These are phyloP conservation scores for Aspergillus persii DNA, from an alignment of 2,329 filamentous ascomycete genomes.

Conservation along the genomic window DNA sequence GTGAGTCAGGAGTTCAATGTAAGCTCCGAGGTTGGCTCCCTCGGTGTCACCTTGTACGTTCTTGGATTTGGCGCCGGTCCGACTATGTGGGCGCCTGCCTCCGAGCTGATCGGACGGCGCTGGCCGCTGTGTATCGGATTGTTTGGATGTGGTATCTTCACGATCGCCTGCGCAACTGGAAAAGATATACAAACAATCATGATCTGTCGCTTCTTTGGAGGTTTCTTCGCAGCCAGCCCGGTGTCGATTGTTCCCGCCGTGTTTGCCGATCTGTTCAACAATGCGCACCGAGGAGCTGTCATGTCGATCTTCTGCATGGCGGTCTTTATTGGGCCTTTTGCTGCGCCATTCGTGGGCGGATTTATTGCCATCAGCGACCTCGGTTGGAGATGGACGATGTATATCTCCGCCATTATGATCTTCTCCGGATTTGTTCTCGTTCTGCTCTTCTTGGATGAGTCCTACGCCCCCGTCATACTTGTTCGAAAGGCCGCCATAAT, in stretches of 20 bases:
- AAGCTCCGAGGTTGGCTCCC: slow-evolving; percentile 41
- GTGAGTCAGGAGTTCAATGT: slow-evolving; percentile 53
- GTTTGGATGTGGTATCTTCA: slow-evolving; percentile 45
- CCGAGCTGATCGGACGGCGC: slow-evolving; percentile 60
- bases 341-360: slow-evolving; percentile 52
- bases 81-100: slow-evolving; percentile 61
- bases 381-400: slow-evolving; percentile 55
- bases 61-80: slow-evolving; percentile 60
- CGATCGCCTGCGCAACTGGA: slow-evolving; percentile 44
- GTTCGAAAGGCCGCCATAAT: slow-evolving; percentile 47
- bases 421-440: slow-evolving; percentile 43
- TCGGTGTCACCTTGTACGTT: slow-evolving; percentile 51
- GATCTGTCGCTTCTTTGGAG: slow-evolving; percentile 48
- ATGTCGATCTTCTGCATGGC: slow-evolving; percentile 53
- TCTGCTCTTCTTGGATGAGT: slow-evolving; percentile 51
- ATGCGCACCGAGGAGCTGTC: slow-evolving; percentile 41
- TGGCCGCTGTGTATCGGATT: slow-evolving; percentile 48
- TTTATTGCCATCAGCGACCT: slow-evolving; percentile 50
- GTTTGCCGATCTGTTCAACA: slow-evolving; percentile 52
- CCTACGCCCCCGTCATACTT: slow-evolving; percentile 49
- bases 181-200: slow-evolving; percentile 44
- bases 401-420: slow-evolving; percentile 55
- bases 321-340: slow-evolving; percentile 50
- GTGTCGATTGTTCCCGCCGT: slow-evolving; percentile 46
- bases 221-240: slow-evolving; percentile 46